Percentiles rank a stretch among this genome's conserved stretches.
These are phyloP conservation scores for Peronospora belbahrii DNA, from an alignment of 352 stramenopile species.

Conservation along the genomic window DNA sequence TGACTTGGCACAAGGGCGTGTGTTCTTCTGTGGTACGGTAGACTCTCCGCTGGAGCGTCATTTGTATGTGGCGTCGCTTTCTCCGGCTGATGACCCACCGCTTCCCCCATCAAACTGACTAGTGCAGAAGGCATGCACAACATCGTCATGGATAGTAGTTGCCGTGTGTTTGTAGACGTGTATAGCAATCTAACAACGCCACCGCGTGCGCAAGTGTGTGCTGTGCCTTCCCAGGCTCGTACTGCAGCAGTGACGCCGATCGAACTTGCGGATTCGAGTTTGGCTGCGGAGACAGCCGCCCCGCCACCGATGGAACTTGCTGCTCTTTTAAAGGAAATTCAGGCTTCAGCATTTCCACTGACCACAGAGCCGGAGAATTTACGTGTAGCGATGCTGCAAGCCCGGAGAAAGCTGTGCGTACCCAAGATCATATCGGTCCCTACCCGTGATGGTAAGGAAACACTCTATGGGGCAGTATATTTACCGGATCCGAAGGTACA, in stretches of 20 bases:
- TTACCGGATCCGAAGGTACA: conserved; percentile 77
- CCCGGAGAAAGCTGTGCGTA: conserved; percentile 42
- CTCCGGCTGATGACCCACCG: conserved; percentile 31
- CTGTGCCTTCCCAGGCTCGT: conserved; percentile 38
- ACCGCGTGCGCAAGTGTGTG: conserved; percentile 45
- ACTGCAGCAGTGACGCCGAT: conserved; percentile 23
- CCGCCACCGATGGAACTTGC: conserved; percentile 8
- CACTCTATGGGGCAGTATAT: conserved; percentile 91
- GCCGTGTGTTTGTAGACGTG: conserved; percentile 69
- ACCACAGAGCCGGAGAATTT: conserved; percentile 51
- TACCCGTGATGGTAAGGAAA: conserved; percentile 80
- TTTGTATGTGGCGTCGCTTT: conserved; percentile 81
- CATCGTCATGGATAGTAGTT: conserved; percentile 86
- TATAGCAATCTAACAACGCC: conserved; percentile 73
- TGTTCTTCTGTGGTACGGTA: conserved; percentile 86
- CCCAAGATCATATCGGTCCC: conserved; percentile 69
- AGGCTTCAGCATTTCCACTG: conserved; percentile 37
- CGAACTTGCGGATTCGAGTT: conserved; percentile 8
- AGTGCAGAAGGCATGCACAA: conserved; percentile 80
- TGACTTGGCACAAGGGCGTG: conserved; percentile 65
- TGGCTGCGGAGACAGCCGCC: conserved; percentile 1
- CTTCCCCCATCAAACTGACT: conserved; percentile 65
- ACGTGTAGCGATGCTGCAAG: conserved; percentile 43
- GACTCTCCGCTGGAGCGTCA: conserved; percentile 88
- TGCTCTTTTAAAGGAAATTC: conserved; percentile 35